phyloP scores from a whole-genome alignment of 73 alveolate species.

The Blepharisma stoltei region DNA sequence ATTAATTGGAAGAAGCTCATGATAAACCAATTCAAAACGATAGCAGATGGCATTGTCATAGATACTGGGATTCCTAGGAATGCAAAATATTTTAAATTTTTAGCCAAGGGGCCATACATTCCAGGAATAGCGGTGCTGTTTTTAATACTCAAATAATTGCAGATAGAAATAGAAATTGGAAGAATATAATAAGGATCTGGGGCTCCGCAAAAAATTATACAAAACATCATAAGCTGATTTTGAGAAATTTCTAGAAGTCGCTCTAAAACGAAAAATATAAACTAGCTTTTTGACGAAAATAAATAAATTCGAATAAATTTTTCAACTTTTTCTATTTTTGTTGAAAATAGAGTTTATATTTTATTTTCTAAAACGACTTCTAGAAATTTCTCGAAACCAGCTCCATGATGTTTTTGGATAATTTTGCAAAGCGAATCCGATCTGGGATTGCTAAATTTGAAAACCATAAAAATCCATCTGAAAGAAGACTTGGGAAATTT shows the following conservation, averaged over 20 bases:
- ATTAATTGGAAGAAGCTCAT: constrained; percentile 55
- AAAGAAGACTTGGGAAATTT: constrained; percentile 50
- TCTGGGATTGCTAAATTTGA: constrained; percentile 73
- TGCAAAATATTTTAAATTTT: constrained; percentile 63
- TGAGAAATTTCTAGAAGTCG: too few species aligned
- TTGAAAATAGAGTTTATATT: too few species aligned
- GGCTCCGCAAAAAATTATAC: too few species aligned
- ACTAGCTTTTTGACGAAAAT: too few species aligned
- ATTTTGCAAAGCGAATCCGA: too few species aligned
- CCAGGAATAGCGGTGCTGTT: constrained; percentile 69
- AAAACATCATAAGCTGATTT: too few species aligned
- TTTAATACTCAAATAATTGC: constrained; percentile 56
- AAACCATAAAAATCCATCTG: constrained; percentile 88
- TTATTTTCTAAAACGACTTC: too few species aligned
- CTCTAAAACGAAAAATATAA: too few species aligned
- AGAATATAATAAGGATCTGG: constrained; percentile 84
- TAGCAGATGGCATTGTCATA: constrained; percentile 84
- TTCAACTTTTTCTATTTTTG: too few species aligned
- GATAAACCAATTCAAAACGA: constrained; percentile 79
- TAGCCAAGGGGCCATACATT: constrained; percentile 49
- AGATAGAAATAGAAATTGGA: constrained; percentile 65
- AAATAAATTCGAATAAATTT: too few species aligned
- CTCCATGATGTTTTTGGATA: too few species aligned
- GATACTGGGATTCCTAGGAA: constrained; percentile 75
- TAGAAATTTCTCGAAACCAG: too few species aligned